These are phyloP conservation scores for Articulospora tetracladia DNA, from an alignment of 495 filamentous ascomycete species.

Conservation along the genomic window DNA sequence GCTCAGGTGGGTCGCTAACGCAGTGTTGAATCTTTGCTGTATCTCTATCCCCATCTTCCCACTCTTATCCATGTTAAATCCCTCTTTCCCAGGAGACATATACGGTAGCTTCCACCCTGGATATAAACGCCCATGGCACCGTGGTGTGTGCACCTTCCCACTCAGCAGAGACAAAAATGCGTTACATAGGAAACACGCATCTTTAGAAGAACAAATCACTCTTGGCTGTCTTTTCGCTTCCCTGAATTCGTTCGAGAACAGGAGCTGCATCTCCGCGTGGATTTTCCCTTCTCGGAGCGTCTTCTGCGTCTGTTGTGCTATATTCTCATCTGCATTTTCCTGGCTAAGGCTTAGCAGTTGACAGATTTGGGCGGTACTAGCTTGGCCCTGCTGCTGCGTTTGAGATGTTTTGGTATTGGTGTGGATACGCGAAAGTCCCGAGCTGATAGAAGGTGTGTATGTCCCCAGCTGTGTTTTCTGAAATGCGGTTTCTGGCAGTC, in stretches of 20 bases:
- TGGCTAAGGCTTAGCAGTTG: constrained; percentile 14
- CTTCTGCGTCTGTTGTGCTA: constrained; percentile 18
- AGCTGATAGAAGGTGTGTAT: constrained; percentile 14
- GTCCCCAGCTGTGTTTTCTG: not conserved
- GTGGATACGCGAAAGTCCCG: constrained; percentile 18
- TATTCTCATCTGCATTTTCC: constrained; percentile 11
- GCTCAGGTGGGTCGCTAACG: constrained; percentile 10
- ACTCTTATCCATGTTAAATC: too few species aligned
- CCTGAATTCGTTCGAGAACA: constrained; percentile 36
- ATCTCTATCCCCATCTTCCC: too few species aligned
- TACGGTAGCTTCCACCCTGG: constrained; percentile 9
- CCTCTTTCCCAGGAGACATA: not conserved
- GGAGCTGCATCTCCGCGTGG: constrained; percentile 48
- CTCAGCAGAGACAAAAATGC: constrained; percentile 38
- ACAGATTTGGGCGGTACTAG: constrained; percentile 12
- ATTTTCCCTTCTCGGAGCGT: constrained; percentile 32
- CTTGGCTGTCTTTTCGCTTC: constrained; percentile 28
- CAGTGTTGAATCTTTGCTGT: constrained; percentile 14
- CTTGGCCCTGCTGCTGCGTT: constrained; percentile 7
- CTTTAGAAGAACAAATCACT: constrained; percentile 45
- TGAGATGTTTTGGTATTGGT: constrained; percentile 10
- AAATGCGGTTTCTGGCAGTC: constrained; percentile 27
- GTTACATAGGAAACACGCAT: constrained; percentile 47
- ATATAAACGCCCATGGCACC: constrained; percentile 40
- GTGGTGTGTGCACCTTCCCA: constrained; percentile 35